Conservation (phyloP, 345 rosid species). For the Bruguiera sexangula region DNA sequence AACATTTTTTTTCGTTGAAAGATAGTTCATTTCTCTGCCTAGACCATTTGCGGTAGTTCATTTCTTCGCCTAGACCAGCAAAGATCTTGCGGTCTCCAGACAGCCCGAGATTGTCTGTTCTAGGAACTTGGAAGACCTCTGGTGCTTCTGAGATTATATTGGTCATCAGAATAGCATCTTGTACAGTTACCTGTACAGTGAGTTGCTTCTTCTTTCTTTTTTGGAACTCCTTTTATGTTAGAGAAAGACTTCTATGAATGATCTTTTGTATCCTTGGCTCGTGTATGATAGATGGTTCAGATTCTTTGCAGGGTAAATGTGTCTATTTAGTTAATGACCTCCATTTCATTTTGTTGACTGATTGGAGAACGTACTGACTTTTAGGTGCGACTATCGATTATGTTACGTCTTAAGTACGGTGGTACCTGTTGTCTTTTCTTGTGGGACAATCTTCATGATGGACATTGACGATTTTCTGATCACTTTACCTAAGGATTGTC, state of each 20-base stretch:
- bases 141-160: constrained; percentile 5
- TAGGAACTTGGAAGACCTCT: constrained; percentile 10
- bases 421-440: no score
- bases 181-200: constrained; percentile 60
- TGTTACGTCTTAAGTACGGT: no score
- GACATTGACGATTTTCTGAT: no score
- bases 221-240: no score
- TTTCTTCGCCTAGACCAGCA: constrained; percentile 4
- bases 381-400: no score
- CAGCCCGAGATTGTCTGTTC: constrained; percentile 6
- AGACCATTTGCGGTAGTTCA: not conserved
- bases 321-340: constrained; percentile 13
- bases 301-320: not conserved
- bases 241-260: constrained; percentile 11
- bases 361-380: not conserved
- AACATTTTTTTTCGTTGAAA: not conserved
- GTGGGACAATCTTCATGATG: no score
- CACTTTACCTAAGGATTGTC: no score
- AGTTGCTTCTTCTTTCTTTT: constrained; percentile 23
- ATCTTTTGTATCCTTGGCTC: constrained; percentile 13
- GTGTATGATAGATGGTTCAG: constrained; percentile 21
- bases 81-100: constrained; percentile 8
- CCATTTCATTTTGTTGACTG: constrained; percentile 15
- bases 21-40: constrained; percentile 1
- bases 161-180: constrained; percentile 23